Evolutionary conservation across 2,329 filamentous ascomycete species (phyloP), one percentile per base, ranked within the genome.

Genomic region (Aspergillus sergii): DNA sequence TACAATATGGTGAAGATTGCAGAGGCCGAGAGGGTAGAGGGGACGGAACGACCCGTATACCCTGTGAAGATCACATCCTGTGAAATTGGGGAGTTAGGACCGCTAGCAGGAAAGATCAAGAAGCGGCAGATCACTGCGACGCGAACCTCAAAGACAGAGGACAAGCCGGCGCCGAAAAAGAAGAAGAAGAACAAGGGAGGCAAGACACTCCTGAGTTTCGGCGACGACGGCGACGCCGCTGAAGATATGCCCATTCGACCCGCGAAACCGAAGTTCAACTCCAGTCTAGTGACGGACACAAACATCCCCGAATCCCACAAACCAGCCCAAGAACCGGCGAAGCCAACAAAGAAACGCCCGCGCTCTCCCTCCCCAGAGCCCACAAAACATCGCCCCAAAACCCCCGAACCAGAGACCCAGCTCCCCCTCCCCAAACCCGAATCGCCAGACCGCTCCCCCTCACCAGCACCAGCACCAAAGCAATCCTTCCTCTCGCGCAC

Each of bases 1-100:
- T 99, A 96, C 81, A 98, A 97, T 76, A 78, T 99, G 73, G 89
- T 94, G 73, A 96, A 94, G 79, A 97, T 98, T 84, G 93, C 91
- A 23, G 94, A 98, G 75, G 88, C 87, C 0, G 95, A 98, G 74
- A 82, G 96, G 21, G 87, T 90, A 30, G 89, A 92, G 60, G 90
- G 89, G 19, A 89, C 87, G 8, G 94, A 98, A 67, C 85, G 93
- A 65, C 94, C 94, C 2, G 79, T 96, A 56, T 99, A 97, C 76
- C 90, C 94, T 0, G 87, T 93, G 41, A 93, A 89, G 76, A 89
- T 99, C 59, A 79, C 76, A 0, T 78, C 76, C 16, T 80, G 77
- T 43, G 80, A 83, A 63, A 75, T 83, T 14, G 75, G 79, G 34
- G 81, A 82, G 66, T 64, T 83, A 60, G 81, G 81, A 1, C 79